These are phyloP conservation scores for Vanilla planifolia DNA, from an alignment of 106 monocot genomes.

Conservation along the genomic window DNA sequence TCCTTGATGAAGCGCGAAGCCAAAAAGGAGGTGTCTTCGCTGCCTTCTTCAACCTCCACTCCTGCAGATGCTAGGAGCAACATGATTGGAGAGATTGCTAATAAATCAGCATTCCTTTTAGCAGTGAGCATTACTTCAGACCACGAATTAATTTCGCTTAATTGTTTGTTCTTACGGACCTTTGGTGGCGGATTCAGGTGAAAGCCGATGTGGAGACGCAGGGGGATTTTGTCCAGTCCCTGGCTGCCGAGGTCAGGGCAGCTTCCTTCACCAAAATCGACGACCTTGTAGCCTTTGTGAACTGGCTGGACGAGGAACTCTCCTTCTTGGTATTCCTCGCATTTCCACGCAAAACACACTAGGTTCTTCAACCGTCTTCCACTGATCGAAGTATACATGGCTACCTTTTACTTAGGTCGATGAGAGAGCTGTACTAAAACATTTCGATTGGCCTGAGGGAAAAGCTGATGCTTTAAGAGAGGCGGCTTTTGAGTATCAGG, in stretches of 20 bases:
- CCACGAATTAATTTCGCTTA: background rate
- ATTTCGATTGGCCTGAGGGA: slow-evolving; percentile 96
- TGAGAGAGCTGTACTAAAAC: slow-evolving; percentile 90
- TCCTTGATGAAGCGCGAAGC: slow-evolving; percentile 89
- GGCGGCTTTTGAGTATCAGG: slow-evolving; percentile 84
- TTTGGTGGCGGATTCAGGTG: slow-evolving; percentile 40
- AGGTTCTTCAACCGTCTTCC: too few relatives aligned
- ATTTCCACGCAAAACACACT: too few relatives aligned
- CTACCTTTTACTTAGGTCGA: slow-evolving; percentile 49
- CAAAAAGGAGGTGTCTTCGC: slow-evolving; percentile 44
- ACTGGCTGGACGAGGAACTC: slow-evolving; percentile 96
- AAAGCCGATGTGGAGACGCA: slow-evolving; percentile 99
- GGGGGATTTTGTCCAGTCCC: slow-evolving; percentile 85
- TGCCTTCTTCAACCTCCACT: slow-evolving; percentile 35
- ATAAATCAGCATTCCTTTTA: slow-evolving; percentile 78
- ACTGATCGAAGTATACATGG: too few relatives aligned
- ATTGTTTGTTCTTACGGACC: background rate
- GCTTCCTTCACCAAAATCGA: slow-evolving; percentile 67
- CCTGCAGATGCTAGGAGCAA: slow-evolving; percentile 64
- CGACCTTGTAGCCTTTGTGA: slow-evolving; percentile 82
- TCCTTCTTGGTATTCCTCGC: slow-evolving; percentile 71
- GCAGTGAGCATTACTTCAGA: slow-evolving; percentile 44
- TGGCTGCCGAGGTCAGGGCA: slow-evolving; percentile 66
- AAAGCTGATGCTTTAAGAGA: slow-evolving; percentile 93
- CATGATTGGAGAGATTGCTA: slow-evolving; percentile 96